phyloP scores from a whole-genome alignment of 306 rosid species.

The Cyclanthera cordifolia region DNA sequence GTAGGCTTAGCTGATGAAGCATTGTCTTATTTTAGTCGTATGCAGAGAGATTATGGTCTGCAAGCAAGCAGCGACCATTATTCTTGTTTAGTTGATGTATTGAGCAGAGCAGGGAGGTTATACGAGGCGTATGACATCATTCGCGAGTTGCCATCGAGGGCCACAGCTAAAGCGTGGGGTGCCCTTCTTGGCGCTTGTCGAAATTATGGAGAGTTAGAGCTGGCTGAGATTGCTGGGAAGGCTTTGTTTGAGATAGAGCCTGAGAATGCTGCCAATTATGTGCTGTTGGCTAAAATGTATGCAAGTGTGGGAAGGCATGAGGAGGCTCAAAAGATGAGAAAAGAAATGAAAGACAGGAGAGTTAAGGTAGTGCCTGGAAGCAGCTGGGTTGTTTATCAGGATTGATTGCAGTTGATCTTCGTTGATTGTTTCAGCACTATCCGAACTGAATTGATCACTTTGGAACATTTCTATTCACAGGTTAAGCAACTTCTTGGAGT shows the following conservation, averaged over 20 bases:
- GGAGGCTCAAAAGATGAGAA: constrained; percentile 47
- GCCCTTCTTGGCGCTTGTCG: constrained; percentile 72
- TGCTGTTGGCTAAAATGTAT: constrained; percentile 48
- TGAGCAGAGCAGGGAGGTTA: constrained; percentile 69
- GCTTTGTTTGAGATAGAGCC: constrained; percentile 66
- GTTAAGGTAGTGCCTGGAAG: constrained; percentile 46
- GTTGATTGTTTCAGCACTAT: not conserved
- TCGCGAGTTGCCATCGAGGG: constrained; percentile 57
- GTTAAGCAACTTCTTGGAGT: not conserved
- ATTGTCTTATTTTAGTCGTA: constrained; percentile 33
- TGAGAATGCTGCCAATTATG: constrained; percentile 61
- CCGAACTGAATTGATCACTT: not conserved
- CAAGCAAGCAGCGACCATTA: constrained; percentile 60
- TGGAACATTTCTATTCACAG: not conserved
- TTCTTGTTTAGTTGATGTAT: constrained; percentile 64
- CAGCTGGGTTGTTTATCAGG: constrained; percentile 62
- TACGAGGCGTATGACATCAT: constrained; percentile 53
- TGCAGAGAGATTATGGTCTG: constrained; percentile 37
- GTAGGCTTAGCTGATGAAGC: constrained; percentile 66
- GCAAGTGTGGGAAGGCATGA: constrained; percentile 57
- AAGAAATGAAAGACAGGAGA: constrained; percentile 41
- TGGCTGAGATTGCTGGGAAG: constrained; percentile 57
- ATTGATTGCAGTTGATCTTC: constrained; percentile 14
- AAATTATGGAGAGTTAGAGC: constrained; percentile 43
- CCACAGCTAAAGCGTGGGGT: constrained; percentile 70